Conservation (phyloP, 306 rosid species). For the Fragaria ananassa region DNA sequence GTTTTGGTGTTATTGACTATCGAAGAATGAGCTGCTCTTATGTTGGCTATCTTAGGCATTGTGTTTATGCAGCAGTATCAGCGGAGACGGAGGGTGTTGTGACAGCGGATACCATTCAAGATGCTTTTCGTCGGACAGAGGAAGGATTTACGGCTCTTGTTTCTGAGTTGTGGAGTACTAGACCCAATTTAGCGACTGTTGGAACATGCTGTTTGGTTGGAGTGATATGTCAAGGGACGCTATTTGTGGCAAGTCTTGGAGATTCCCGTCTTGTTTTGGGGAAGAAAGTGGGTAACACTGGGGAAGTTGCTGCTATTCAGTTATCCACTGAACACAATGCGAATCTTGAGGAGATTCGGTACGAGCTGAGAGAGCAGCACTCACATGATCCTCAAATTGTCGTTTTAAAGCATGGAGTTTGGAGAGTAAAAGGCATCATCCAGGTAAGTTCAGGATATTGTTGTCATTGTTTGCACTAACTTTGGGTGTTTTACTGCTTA, state of each 20-base stretch:
- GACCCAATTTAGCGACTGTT: constrained; percentile 64
- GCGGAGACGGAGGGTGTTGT: constrained; percentile 56
- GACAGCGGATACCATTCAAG: constrained; percentile 54
- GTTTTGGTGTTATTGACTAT: constrained; percentile 19
- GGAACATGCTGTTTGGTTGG: constrained; percentile 91
- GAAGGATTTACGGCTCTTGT: constrained; percentile 72
- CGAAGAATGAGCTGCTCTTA: constrained; percentile 35
- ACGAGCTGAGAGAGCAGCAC: constrained; percentile 65
- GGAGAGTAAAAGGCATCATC: constrained; percentile 96
- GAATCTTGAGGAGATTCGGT: constrained; percentile 64
- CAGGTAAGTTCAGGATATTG: constrained; percentile 50
- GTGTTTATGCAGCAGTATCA: constrained; percentile 54
- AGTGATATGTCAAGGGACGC: constrained; percentile 68
- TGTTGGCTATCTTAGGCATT: constrained; percentile 51
- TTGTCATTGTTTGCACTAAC: constrained; percentile 1
- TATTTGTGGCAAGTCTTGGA: constrained; percentile 75
- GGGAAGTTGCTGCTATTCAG: constrained; percentile 79
- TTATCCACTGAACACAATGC: constrained; percentile 86
- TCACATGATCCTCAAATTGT: constrained; percentile 81
- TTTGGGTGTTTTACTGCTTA: not conserved
- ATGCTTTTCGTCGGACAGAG: constrained; percentile 64
- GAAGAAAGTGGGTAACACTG: constrained; percentile 76
- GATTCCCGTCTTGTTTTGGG: constrained; percentile 91
- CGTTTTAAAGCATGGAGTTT: constrained; percentile 77
- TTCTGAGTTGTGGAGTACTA: constrained; percentile 57